Evolutionary conservation across 352 stramenopile genomes (phyloP).

Genomic region (Pythium aristosporum): DNA sequence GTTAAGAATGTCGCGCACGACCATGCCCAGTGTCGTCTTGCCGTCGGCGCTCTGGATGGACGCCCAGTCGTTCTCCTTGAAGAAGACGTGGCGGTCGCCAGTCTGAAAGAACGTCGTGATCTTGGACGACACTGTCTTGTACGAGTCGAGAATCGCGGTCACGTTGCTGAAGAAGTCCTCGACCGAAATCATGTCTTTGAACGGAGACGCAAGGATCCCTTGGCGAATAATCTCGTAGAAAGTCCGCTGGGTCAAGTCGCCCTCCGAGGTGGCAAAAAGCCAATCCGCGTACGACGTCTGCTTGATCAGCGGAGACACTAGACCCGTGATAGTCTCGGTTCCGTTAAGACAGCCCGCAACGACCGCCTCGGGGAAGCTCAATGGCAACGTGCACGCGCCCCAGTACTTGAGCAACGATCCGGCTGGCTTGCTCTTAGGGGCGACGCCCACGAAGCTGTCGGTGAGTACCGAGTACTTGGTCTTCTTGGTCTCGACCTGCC

Average conservation of each 20-base stretch:
- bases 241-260: conserved; percentile 55
- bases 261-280: conserved; percentile 65
- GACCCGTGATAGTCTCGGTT: conserved; percentile 39
- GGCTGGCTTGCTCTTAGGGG: conserved; percentile 48
- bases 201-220: conserved; percentile 53
- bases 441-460: conserved; percentile 64
- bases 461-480: conserved; percentile 55
- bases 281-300: conserved; percentile 44
- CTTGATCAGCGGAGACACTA: conserved; percentile 55
- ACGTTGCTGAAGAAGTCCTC: conserved; percentile 52
- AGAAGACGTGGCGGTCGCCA: conserved; percentile 46
- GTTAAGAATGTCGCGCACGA: conserved; percentile 8
- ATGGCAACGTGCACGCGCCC: conserved; percentile 45
- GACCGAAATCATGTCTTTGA: conserved; percentile 45
- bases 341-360: conserved; percentile 45
- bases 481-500: conserved; percentile 51
- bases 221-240: conserved; percentile 62
- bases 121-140: conserved; percentile 36
- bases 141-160: conserved; percentile 42
- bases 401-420: conserved; percentile 60
- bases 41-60: conserved; percentile 10
- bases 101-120: conserved; percentile 50
- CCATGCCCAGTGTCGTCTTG: conserved; percentile 14
- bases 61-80: conserved; percentile 24
- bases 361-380: conserved; percentile 39